phyloP scores from a whole-genome alignment of 2,329 filamentous ascomycete species.

The Cladosporium sp. region DNA sequence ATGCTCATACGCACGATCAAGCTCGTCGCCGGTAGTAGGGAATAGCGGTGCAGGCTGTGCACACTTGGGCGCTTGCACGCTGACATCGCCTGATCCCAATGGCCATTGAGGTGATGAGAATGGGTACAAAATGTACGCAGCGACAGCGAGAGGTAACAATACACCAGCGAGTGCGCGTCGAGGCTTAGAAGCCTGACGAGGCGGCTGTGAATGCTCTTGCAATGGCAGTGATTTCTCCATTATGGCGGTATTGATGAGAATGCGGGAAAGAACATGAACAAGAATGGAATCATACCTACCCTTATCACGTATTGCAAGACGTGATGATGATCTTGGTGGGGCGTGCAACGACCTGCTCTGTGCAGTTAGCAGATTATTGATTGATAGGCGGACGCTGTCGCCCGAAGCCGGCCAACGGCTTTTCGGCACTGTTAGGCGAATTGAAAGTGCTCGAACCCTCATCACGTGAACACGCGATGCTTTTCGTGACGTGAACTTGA shows the following conservation, averaged over 20 bases:
- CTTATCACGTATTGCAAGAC: constrained; percentile 13
- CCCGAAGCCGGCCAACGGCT: constrained; percentile 3
- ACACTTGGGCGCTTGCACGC: constrained; percentile 24
- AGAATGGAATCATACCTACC: neutral
- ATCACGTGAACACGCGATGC: neutral
- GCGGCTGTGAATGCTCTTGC: constrained; percentile 24
- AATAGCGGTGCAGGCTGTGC: constrained; percentile 33
- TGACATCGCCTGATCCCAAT: neutral
- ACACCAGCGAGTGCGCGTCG: constrained; percentile 23
- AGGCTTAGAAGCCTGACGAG: constrained; percentile 21
- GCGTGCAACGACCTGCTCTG: constrained; percentile 14
- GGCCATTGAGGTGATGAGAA: constrained; percentile 4
- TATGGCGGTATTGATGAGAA: constrained; percentile 17
- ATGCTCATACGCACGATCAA: constrained; percentile 35
- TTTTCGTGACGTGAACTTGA: neutral
- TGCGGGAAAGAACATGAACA: neutral
- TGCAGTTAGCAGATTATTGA: constrained; percentile 6
- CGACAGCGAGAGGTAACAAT: constrained; percentile 19
- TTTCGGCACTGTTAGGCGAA: neutral
- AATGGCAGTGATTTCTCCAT: constrained; percentile 33
- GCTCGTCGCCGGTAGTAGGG: constrained; percentile 26
- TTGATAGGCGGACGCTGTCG: neutral
- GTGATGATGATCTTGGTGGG: constrained; percentile 1
- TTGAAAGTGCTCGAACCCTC: neutral
- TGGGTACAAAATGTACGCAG: constrained; percentile 11